Evolutionary conservation across 768 basidiomycete genomes (phyloP).

Genomic region (Kwoniella shandongensis): DNA sequence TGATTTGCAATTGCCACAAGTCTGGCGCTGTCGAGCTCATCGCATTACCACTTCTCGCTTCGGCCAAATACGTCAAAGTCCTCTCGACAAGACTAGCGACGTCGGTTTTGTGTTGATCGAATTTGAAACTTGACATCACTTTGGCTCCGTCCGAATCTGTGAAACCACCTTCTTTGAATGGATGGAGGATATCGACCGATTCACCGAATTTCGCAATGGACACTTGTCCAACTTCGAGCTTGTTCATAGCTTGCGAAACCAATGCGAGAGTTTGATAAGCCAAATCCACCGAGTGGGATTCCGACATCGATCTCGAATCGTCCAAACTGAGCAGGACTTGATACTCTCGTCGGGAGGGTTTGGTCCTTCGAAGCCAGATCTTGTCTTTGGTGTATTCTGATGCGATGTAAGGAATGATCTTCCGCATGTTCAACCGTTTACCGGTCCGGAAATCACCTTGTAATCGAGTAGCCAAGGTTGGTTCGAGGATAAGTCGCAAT

Average conservation of each 20-base stretch:
- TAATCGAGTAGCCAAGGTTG: conserved; percentile 86
- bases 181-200: conserved; percentile 80
- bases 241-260: conserved; percentile 83
- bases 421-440: conserved; percentile 97
- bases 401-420: conserved; percentile 95
- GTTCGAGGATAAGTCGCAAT: conserved; percentile 91
- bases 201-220: conserved; percentile 89
- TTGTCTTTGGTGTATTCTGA: conserved; percentile 99
- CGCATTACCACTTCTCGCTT: conserved; percentile 71
- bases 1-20: conserved; percentile 95
- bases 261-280: conserved; percentile 91
- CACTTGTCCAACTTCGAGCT: conserved; percentile 93
- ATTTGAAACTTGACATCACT: conserved; percentile 80
- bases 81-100: conserved; percentile 77
- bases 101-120: conserved; percentile 85
- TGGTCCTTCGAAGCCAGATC: conserved; percentile 94
- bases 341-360: conserved; percentile 90
- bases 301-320: conserved; percentile 95
- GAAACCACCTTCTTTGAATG: conserved; percentile 71
- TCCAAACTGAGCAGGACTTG: conserved; percentile 92
- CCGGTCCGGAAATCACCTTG: conserved; percentile 97
- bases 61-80: conserved; percentile 70
- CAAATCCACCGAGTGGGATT: conserved; percentile 85
- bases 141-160: conserved; percentile 76
- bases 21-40: conserved; percentile 65